Evolutionary conservation across 2,329 filamentous ascomycete genomes (phyloP), one percentile per base, ranked within the genome.

Genomic region (Stemphylium beticola): DNA sequence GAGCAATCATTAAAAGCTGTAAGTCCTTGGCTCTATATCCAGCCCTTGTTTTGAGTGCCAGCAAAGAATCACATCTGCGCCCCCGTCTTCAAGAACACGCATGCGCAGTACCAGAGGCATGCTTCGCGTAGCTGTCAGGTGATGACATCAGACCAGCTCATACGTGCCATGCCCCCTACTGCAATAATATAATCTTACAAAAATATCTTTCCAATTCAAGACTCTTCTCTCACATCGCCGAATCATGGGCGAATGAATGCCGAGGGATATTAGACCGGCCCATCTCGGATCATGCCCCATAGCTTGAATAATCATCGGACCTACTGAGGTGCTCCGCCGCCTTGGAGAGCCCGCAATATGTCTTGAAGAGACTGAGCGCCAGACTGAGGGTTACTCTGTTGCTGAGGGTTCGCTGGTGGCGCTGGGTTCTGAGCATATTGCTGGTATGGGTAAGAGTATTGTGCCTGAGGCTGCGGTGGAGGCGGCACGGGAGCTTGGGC

Each of bases 341-440:
- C 64, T 31, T 67, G 65, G 4, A 74, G 58, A 7, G 65, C 64
- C 44, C 71, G 61, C 18, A 74, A 50, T 22, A 74, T 73, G 47
- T 73, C 72, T 37, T 73, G 65, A 10, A 73, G 46, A 15, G 68
- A 68, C 42, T 61, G 64, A 10, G 55, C 64, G 14, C 57, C 57
- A 24, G 47, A 58, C 55, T 73, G 71, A 20, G 58, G 49, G 20
- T 61, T 66, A 39, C 49, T 50, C 50, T 64, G 63, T 44, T 61
- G 53, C 33, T 51, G 60, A 2, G 60, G 44, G 9, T 67, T 62
- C 1, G 64, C 55, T 14, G 56, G 58, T 2, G 68, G 63, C 6
- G 61, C 62, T 17, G 60, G 50, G 20, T 55, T 62, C 48, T 66
- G 65, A 15, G 53, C 45, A 52, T 67, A 66, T 56, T 66, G 63